Base-by-base conservation (phyloP, 2,329 filamentous ascomycete species). In the Macroventuria anomochaeta region DNA sequence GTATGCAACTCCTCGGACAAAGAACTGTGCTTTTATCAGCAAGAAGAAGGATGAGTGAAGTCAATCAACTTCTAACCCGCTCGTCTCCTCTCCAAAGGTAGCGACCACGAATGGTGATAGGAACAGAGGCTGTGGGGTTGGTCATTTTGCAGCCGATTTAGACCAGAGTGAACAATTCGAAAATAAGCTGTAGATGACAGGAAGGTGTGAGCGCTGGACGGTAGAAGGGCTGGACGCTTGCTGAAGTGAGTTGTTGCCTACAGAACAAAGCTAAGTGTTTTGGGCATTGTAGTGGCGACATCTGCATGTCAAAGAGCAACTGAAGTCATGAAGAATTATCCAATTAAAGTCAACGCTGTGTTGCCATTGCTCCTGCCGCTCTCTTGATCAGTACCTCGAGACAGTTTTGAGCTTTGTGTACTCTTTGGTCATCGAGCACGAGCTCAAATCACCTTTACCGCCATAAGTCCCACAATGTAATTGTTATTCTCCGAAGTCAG, bases 61-160 rank as follows among this genome's bases (percentile, higher is more conserved):
- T 17, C 20, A n/a, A 25, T n/a, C 11, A 18, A n/a, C 11, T 4
- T 23, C 11, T 37, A n/a, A 48, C 47, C 15, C 53, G 43, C 13
- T 51, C 17, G 10, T 56, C 42, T 5, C 53, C 53, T 41, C 47
- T 47, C 53, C 47, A 56, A 0, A 56, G 53, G 25, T 56, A 56
- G 5, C 53, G 53, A 3, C 53, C 53, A n/a, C 42, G 53, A n/a
- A 56, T 38, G 7, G 37, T 43, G 5, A 56, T 52, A n/a, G 53
- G 42, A 17, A 56, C n/a, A 12, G 47, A 56, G 7, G 42, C 38
- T 29, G 41, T 7, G 10, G n/a, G 10, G 7, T 13, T 18, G 25
- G 26, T 15, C 52, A 50, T 50, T 2, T 38, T 8, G 8, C 25
- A 15, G 20, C 13, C 15, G 17, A 29, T 34, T 17, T 18, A 2